Evolutionary conservation across 768 basidiomycete species (phyloP).

Genomic region (Favolaschia claudopus): DNA sequence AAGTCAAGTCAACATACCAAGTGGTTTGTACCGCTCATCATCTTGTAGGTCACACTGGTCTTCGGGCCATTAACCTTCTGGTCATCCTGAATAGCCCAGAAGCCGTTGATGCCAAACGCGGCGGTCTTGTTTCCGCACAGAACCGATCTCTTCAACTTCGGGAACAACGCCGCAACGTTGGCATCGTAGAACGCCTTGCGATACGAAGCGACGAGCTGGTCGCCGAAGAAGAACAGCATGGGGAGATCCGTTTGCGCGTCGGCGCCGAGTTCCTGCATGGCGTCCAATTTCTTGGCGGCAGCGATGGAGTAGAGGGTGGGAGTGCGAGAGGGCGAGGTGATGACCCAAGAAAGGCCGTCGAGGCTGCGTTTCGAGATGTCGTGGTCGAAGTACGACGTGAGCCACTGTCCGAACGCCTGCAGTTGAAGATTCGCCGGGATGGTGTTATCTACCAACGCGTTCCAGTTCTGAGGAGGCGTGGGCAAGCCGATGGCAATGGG

Average conservation of each 20-base stretch:
- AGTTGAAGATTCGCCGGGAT: slow-evolving; percentile 31
- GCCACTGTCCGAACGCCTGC: slow-evolving; percentile 36
- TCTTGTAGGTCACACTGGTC: slow-evolving; percentile 14
- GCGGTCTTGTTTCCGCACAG: slow-evolving; percentile 27
- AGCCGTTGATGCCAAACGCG: slow-evolving; percentile 23
- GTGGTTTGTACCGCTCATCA: slow-evolving; percentile 28
- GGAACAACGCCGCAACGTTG: slow-evolving; percentile 18
- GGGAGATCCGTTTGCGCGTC: slow-evolving; percentile 26
- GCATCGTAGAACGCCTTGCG: slow-evolving; percentile 29
- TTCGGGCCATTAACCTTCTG: slow-evolving; percentile 12
- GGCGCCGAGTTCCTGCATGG: slow-evolving; percentile 15
- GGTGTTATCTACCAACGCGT: slow-evolving; percentile 31
- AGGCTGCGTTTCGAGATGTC: slow-evolving; percentile 31
- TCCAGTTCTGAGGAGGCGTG: slow-evolving; percentile 31
- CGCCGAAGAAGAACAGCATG: slow-evolving; percentile 23
- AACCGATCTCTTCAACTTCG: slow-evolving; percentile 21
- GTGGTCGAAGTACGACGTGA: slow-evolving; percentile 44
- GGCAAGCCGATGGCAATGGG: slow-evolving; percentile 35
- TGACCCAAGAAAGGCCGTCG: slow-evolving; percentile 32
- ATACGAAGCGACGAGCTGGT: slow-evolving; percentile 29
- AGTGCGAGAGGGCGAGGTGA: slow-evolving; percentile 26
- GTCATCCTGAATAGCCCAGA: slow-evolving; percentile 34
- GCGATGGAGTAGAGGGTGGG: slow-evolving; percentile 38
- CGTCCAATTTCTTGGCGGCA: slow-evolving; percentile 7
- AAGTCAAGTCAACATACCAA: slow-evolving; percentile 23